phyloP scores from a whole-genome alignment of 2,329 filamentous ascomycete species.

The Fusarium pseudograminearum region DNA sequence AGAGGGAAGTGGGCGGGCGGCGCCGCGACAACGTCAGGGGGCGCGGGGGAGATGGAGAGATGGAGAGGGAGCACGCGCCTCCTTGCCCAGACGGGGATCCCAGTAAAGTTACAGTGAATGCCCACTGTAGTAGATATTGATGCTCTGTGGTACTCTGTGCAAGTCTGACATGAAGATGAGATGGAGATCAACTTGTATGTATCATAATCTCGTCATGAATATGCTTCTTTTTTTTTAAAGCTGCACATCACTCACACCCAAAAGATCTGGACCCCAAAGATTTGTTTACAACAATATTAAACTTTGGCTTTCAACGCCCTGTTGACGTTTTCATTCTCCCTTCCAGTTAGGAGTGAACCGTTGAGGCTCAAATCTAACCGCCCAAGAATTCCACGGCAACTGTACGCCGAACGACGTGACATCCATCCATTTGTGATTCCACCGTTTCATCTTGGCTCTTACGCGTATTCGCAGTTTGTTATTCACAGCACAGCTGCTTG shows the following conservation, averaged over 20 bases:
- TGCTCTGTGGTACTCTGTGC: background rate
- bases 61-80: slow-evolving; percentile 38
- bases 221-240: background rate
- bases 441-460: slow-evolving; percentile 21
- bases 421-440: background rate
- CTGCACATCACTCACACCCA: too few species aligned
- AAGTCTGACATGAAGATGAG: background rate
- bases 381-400: slow-evolving; percentile 28
- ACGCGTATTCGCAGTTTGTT: background rate
- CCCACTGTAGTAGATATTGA: too few species aligned
- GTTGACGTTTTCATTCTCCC: slow-evolving; percentile 2
- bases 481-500: background rate
- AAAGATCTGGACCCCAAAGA: background rate
- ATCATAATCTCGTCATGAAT: background rate
- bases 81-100: slow-evolving; percentile 29
- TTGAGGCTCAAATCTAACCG: slow-evolving; percentile 18
- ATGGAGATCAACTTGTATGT: too few species aligned
- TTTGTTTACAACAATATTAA: background rate
- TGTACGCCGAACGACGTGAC: slow-evolving; percentile 11
- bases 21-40: slow-evolving; percentile 24
- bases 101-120: background rate
- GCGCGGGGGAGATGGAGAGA: slow-evolving; percentile 4
- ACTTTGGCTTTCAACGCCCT: slow-evolving; percentile 6
- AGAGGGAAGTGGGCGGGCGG: slow-evolving; percentile 36
- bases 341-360: background rate